phyloP scores from a whole-genome alignment of 2,329 filamentous ascomycete genomes.

The Aspergillus ruber region DNA sequence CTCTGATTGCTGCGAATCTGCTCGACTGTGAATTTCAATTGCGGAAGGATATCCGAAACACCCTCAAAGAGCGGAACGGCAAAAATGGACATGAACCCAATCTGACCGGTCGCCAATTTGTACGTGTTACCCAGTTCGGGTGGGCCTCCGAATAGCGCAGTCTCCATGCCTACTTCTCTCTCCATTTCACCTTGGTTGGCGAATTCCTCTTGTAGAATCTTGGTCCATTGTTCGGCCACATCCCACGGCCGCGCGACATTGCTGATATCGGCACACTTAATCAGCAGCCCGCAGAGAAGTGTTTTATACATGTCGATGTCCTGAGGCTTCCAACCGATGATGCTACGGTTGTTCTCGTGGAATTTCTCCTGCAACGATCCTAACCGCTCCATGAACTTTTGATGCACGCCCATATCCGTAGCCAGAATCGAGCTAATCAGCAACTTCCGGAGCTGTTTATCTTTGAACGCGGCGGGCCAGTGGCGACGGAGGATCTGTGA shows the following conservation, averaged over 20 bases:
- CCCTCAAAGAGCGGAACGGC: constrained; percentile 86
- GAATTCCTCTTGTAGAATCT: constrained; percentile 92
- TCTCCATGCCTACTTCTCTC: constrained; percentile 74
- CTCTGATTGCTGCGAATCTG: constrained; percentile 73
- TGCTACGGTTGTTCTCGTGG: constrained; percentile 54
- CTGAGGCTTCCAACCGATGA: constrained; percentile 70
- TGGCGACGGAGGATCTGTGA: constrained; percentile 90
- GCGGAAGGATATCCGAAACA: constrained; percentile 77
- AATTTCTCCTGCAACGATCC: constrained; percentile 74
- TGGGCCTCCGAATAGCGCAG: constrained; percentile 72
- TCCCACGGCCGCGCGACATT: constrained; percentile 86
- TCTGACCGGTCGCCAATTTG: constrained; percentile 79
- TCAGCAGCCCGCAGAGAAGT: constrained; percentile 80
- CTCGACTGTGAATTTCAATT: constrained; percentile 74
- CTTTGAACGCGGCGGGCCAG: constrained; percentile 78
- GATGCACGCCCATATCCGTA: constrained; percentile 95
- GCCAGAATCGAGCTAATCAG: constrained; percentile 98
- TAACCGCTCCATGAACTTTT: constrained; percentile 90
- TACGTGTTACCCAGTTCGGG: constrained; percentile 75
- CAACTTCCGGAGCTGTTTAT: constrained; percentile 71
- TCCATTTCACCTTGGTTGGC: constrained; percentile 91
- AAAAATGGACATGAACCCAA: constrained; percentile 95
- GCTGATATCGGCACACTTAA: constrained; percentile 98
- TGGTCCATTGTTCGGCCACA: constrained; percentile 81
- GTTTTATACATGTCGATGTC: constrained; percentile 69